Base-by-base conservation (phyloP, 768 basidiomycete genomes). In the Rubroboletus pulcherrimus region DNA sequence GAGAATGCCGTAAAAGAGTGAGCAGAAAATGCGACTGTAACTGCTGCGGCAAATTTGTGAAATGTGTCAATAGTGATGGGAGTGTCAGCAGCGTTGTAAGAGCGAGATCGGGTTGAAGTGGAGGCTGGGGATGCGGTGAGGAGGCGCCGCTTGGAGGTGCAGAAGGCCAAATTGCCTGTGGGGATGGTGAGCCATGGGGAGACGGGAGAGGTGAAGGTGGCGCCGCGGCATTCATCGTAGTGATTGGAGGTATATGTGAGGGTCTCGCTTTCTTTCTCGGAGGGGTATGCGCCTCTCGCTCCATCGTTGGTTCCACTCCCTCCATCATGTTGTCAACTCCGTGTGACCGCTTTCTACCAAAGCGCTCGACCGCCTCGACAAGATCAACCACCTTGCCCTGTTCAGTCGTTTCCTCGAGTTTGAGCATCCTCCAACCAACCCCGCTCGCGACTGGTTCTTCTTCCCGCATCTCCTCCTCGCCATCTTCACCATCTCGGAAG, bases 11-110 rank as follows among this genome's bases (percentile, higher is more conserved):
- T 33, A 99, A 77, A 55, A 98, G 84, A 26, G 93, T 93, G 63
- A 98, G 85, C 52, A 98, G 83, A 65, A 97, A 85, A 71, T 98
- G 94, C 5, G 93, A 93, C 74, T 98, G 96, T 12, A 98, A 76
- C 8, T 84, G 79, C 10, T 87, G 78, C 1, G 95, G 93, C 26
- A 98, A 79, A 51, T 72, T 78, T 30, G 84, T 84, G 73, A 94
- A 98, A 60, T 94, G 89, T 7, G 81, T 72, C 14, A 97, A 80
- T 37, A 99, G 77, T 2, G 85, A 79, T 1, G 95, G 94, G 0
- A 99, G 81, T 0, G 96, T 87, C 53, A 96, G 73, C 39, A 99
- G 84, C 0, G 93, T 87, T 7, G 91, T 86, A 14, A 98, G 73
- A 12, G 90, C 81, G 38, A 91, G 71, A 71, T 93, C 91, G 7